These are phyloP conservation scores for Aspergillus tamarii DNA, from an alignment of 2,329 filamentous ascomycete genomes.

Conservation along the genomic window DNA sequence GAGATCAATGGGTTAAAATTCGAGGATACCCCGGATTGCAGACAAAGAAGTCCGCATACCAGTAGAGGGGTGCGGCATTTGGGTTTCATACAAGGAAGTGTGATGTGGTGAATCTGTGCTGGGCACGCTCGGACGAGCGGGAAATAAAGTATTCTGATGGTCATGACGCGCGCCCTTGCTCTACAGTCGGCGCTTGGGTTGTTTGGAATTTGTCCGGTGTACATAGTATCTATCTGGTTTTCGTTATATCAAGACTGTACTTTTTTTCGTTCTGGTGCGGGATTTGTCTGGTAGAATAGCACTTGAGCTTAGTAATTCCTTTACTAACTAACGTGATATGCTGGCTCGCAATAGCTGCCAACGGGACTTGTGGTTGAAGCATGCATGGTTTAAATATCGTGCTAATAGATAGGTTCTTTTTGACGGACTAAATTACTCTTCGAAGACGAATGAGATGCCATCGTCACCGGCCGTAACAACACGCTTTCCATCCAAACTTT, in stretches of 20 bases:
- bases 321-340: background rate
- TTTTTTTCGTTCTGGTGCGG: background rate
- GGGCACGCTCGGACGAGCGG: background rate
- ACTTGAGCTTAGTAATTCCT: too few relatives aligned
- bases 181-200: slow-evolving; percentile 34
- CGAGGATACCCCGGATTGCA: slow-evolving; percentile 27
- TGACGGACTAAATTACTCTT: slow-evolving; percentile 33
- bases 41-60: slow-evolving; percentile 8
- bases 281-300: background rate
- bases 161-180: slow-evolving; percentile 20
- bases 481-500: slow-evolving; percentile 71
- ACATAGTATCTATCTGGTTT: slow-evolving; percentile 37
- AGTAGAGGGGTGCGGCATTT: background rate
- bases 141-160: slow-evolving; percentile 15
- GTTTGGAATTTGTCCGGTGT: slow-evolving; percentile 38
- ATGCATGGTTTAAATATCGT: background rate
- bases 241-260: slow-evolving; percentile 24
- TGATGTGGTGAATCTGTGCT: background rate
- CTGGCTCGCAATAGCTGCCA: background rate
- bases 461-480: slow-evolving; percentile 93
- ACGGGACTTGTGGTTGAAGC: background rate
- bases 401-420: slow-evolving; percentile 13
- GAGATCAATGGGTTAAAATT: slow-evolving; percentile 10
- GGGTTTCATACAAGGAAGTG: background rate
- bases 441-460: slow-evolving; percentile 51